Percentiles rank a stretch among this genome's conserved stretches.
Conservation (phyloP, 2,329 filamentous ascomycete genomes). For the Fusarium decemcellulare region DNA sequence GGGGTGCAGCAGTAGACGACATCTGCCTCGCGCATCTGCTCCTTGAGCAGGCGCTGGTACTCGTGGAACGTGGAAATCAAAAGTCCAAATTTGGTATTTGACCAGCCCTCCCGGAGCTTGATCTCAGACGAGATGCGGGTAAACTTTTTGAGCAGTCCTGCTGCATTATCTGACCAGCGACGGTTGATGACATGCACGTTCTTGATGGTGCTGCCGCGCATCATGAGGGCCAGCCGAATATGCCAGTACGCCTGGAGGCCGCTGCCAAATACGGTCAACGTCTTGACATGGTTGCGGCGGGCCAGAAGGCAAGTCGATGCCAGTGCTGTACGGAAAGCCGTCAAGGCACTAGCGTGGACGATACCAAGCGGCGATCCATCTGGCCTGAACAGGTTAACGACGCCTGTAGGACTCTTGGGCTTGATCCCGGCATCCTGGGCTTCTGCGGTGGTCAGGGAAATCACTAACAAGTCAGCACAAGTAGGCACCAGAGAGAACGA, state of each 20-base stretch:
- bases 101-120: slow-evolving; percentile 73
- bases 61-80: slow-evolving; percentile 80
- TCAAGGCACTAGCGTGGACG: slow-evolving; percentile 80
- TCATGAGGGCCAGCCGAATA: slow-evolving; percentile 83
- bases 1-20: slow-evolving; percentile 94
- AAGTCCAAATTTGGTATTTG: slow-evolving; percentile 75
- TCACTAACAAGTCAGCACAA: slow-evolving; percentile 60
- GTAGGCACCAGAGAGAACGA: not conserved
- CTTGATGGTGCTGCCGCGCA: slow-evolving; percentile 79
- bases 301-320: slow-evolving; percentile 76
- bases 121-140: slow-evolving; percentile 57
- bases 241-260: slow-evolving; percentile 97
- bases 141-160: slow-evolving; percentile 65
- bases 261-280: slow-evolving; percentile 86
- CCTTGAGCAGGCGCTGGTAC: slow-evolving; percentile 75
- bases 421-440: slow-evolving; percentile 46
- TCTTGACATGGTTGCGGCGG: slow-evolving; percentile 78
- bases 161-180: slow-evolving; percentile 72
- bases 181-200: slow-evolving; percentile 89
- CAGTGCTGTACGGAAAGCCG: slow-evolving; percentile 85
- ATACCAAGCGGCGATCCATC: slow-evolving; percentile 76
- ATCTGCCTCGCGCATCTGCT: slow-evolving; percentile 80
- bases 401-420: slow-evolving; percentile 70
- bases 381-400: slow-evolving; percentile 77
- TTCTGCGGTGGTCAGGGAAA: slow-evolving; percentile 69